Base-by-base conservation (phyloP, 2,329 filamentous ascomycete genomes). In the Emydomyces testavorans region DNA sequence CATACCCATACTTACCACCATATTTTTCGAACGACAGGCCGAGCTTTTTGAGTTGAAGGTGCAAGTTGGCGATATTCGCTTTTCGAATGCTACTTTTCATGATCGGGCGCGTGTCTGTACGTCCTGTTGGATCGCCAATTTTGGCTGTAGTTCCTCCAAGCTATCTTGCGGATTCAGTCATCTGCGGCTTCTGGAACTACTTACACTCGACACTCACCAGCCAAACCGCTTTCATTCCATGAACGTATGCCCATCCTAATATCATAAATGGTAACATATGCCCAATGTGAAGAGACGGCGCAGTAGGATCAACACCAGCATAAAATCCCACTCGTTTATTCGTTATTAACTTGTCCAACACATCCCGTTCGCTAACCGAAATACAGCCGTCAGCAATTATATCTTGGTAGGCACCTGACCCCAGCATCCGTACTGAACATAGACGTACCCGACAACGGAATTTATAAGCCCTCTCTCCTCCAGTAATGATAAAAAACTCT, bases 11-110 rank as follows among this genome's bases (percentile, higher is more conserved):
- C 54, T 78, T 81, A 46, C 67, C 64, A 4, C 77, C 83, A 54
- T 85, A 75, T 0, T 58, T 57, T 39, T 86, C 79, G 26, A 89
- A 83, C 56, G 89, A 87, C 16, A 61, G 55, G 78, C 88, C 94
- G 37, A 96, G 65, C 56, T 73, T 79, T 58, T 71, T 72, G 46
- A 73, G 53, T 52, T 73, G 71, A 56, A 69, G 65, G 45, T 73
- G 71, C 66, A 73, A 73, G 48, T 61, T 65, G 5, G 64, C 63
- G 57, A 72, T 70, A 45, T 73, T 72, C 4, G 65, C 63, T 53
- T 68, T 71, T 31, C 70, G 65, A 7, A 65, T 55, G 0, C 63
- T 62, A 2, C 61, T 58, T 34, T 63, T 58, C 31, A 67, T 58
- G 15, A 58, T 50, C 6, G 66, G 63, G 38, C 71, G 63, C 8